Percentiles rank a stretch among this genome's conserved stretches.
These are phyloP conservation scores for Trichoderma guizhouense DNA, from an alignment of 2,329 filamentous ascomycete genomes.

Conservation along the genomic window DNA sequence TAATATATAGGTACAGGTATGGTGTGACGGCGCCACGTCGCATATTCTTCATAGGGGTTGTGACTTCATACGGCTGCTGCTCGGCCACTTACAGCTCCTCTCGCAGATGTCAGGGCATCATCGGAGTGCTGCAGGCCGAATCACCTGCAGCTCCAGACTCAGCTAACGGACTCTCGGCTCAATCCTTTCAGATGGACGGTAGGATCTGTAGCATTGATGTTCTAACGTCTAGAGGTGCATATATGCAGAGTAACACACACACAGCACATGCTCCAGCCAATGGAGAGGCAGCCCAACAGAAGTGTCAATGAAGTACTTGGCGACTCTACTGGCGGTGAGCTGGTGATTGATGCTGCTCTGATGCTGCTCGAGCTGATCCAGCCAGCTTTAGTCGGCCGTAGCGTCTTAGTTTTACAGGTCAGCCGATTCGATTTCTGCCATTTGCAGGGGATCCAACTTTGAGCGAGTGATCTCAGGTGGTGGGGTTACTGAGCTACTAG, in stretches of 20 bases:
- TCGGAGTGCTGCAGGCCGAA: not conserved
- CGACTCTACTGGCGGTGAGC: conserved; percentile 8
- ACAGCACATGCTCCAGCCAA: not conserved
- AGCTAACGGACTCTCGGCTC: not conserved
- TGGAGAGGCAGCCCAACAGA: not conserved
- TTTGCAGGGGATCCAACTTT: not conserved
- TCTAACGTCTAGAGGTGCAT: not conserved
- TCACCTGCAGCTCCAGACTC: conserved; percentile 3
- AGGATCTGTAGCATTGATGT: not conserved
- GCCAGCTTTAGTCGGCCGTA: conserved; percentile 1
- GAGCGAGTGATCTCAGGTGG: not conserved
- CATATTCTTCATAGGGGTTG: not conserved
- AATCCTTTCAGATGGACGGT: not conserved
- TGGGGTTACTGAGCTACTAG: conserved; percentile 3
- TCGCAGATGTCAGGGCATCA: not conserved
- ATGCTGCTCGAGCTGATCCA: not conserved
- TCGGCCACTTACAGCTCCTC: not conserved
- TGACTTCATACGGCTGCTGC: too few species aligned
- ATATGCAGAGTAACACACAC: not conserved
- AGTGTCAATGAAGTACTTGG: not conserved
- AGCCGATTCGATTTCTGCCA: conserved; percentile 5
- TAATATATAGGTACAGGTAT: not conserved
- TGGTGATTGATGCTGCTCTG: not conserved
- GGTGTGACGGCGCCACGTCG: not conserved
- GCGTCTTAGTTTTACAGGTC: conserved; percentile 14